Base-by-base conservation (phyloP, 805 yeast genomes). In the Barnettozyma californica region DNA sequence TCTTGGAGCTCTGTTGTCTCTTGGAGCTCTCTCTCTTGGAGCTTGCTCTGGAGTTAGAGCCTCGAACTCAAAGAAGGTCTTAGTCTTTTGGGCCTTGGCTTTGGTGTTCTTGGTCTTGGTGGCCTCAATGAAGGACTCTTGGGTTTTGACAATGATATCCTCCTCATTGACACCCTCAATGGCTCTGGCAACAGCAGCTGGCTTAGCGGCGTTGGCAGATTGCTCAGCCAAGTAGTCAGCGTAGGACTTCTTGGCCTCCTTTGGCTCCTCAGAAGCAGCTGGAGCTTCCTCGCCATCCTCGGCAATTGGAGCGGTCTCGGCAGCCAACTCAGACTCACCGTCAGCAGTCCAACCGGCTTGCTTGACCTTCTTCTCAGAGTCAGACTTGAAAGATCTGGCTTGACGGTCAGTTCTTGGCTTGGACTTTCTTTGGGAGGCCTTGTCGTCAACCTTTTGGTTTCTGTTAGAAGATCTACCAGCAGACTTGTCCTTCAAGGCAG, bases 301-400 rank as follows among this genome's bases (percentile, higher is more conserved):
- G 54, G 63, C 58, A 70, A 74, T 85, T 68, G 77, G 81, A 76
- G 82, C 87, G 67, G 75, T 77, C 64, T 75, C 73, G 59, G 79
- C 87, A 58, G 74, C 85, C 68, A 77, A 81, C 76, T 83, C 87
- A 67, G 74, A 76, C 64, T 75, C 73, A 65, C 78, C 78, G 70
- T 84, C 81, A 66, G 83, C 88, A 67, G 96, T 95, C 92, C 96
- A 88, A 58, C 90, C 91, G 43, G 67, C 66, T 73, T 83, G 84
- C 69, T 77, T 80, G 65, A 84, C 78, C 71, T 85, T 83, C 84
- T 89, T 91, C 61, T 77, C 80, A 61, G 96, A 76, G 76, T 90
- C 97, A 63, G 81, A 69, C 78, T 86, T 87, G 66, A 84, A 88
- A 58, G 87, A 67, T 77, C 86, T 87, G 58, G 92, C 81, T 66